Conservation (phyloP, 2,329 filamentous ascomycete genomes). For the Metarhizium brunneum region DNA sequence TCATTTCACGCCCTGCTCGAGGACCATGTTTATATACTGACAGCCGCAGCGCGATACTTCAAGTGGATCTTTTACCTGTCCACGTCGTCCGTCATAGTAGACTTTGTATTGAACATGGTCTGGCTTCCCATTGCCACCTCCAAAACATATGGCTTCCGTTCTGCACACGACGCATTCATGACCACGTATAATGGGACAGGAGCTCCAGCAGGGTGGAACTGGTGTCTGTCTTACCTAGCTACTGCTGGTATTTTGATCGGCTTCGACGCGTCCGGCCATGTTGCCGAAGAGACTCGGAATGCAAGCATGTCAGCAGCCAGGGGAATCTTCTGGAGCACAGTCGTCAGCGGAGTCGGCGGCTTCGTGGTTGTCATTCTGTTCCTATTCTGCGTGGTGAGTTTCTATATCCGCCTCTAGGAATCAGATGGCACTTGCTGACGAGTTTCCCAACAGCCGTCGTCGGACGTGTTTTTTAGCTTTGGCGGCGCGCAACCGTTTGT, state of each 20-base stretch:
- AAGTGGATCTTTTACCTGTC: no score
- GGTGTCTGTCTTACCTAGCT: constrained; percentile 52
- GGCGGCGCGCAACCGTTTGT: no score
- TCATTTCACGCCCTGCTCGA: no score
- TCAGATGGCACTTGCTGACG: no score
- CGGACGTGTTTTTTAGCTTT: no score
- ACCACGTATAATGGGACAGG: constrained; percentile 50
- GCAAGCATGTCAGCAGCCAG: constrained; percentile 44
- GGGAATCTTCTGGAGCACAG: constrained; percentile 52
- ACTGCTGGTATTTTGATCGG: constrained; percentile 52
- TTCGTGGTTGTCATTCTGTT: constrained; percentile 33
- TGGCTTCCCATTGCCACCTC: constrained; percentile 50
- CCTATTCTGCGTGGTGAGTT: no score
- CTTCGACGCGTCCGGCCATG: constrained; percentile 51
- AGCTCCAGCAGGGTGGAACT: constrained; percentile 49
- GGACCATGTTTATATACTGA: no score
- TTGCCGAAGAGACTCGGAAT: constrained; percentile 53
- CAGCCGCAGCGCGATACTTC: no score
- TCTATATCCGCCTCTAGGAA: no score
- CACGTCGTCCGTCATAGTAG: constrained; percentile 38
- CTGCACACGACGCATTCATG: constrained; percentile 49
- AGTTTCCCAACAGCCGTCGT: no score
- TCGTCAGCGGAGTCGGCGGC: constrained; percentile 45
- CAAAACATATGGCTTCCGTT: constrained; percentile 48
- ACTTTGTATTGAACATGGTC: constrained; percentile 50